Evolutionary conservation across 306 rosid genomes (phyloP).

Genomic region (Carpinus fangiana): DNA sequence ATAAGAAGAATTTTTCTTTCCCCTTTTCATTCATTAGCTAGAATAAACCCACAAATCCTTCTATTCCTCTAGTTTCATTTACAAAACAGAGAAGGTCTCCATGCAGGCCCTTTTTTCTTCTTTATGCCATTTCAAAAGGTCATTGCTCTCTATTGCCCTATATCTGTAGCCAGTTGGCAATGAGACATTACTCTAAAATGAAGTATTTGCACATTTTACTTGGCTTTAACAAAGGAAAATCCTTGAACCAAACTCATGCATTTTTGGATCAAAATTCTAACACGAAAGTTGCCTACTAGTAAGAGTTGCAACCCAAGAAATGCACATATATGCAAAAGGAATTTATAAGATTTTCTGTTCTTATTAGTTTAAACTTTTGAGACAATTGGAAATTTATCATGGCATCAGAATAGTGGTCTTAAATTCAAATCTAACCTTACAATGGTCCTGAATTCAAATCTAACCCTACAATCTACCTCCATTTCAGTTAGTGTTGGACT

Average conservation of each 20-base stretch:
- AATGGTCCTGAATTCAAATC: too few species aligned
- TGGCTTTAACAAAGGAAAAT: constrained; percentile 6
- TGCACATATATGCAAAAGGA: constrained; percentile 4
- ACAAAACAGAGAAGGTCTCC: background rate
- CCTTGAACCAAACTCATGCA: constrained; percentile 1
- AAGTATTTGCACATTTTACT: background rate
- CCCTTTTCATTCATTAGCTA: background rate
- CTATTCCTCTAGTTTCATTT: background rate
- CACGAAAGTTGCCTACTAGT: constrained; percentile 12
- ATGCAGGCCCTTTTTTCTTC: background rate
- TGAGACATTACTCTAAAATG: constrained; percentile 6
- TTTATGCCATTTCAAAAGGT: background rate
- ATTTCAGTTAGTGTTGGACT: too few species aligned
- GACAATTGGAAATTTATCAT: too few species aligned
- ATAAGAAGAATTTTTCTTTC: background rate
- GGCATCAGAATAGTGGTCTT: too few species aligned
- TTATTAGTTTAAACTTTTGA: too few species aligned
- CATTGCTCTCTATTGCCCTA: background rate
- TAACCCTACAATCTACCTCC: too few species aligned
- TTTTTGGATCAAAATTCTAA: constrained; percentile 6
- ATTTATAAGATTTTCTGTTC: background rate
- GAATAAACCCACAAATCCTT: background rate
- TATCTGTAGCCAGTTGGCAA: constrained; percentile 1
- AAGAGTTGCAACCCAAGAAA: constrained; percentile 4
- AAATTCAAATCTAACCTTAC: too few species aligned